Percentiles rank a stretch among this genome's conserved stretches.
Evolutionary conservation across 371 early-diverging fungal genomes (phyloP).

Genomic region (Mucor ambiguus): DNA sequence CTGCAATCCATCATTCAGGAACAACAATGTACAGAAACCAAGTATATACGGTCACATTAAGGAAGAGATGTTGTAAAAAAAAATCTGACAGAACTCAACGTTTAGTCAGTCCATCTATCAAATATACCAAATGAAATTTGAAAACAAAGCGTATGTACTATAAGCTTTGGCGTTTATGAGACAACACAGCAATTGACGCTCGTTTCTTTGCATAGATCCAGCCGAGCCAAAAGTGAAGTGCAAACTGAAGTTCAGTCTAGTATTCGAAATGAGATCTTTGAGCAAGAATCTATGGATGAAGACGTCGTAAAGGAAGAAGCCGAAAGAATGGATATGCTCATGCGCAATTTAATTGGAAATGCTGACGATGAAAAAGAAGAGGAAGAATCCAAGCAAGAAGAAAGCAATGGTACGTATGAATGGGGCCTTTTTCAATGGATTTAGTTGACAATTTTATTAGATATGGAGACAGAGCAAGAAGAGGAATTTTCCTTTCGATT

Average conservation of each 20-base stretch:
- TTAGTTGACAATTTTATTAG: background rate
- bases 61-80: background rate
- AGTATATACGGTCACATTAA: slow-evolving; percentile 1
- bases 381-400: slow-evolving; percentile 5
- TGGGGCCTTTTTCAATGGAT: background rate
- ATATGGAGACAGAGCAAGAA: slow-evolving; percentile 18
- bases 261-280: slow-evolving; percentile 30
- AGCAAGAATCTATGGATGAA: slow-evolving; percentile 16
- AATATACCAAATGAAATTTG: background rate
- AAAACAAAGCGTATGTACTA: background rate
- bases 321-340: slow-evolving; percentile 30
- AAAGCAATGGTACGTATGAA: background rate
- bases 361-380: slow-evolving; percentile 12
- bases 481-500: slow-evolving; percentile 43
- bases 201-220: background rate
- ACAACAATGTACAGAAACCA: background rate
- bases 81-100: background rate
- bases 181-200: background rate
- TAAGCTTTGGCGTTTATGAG: background rate
- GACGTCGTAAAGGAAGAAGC: slow-evolving; percentile 19
- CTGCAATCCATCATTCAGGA: background rate
- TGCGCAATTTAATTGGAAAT: slow-evolving; percentile 23
- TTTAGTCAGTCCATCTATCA: background rate
- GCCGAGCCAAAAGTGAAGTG: background rate
- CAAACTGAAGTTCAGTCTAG: slow-evolving; percentile 8